Base-by-base conservation (phyloP, 164 flowering plant species). In the Dillenia suffruticosa region DNA sequence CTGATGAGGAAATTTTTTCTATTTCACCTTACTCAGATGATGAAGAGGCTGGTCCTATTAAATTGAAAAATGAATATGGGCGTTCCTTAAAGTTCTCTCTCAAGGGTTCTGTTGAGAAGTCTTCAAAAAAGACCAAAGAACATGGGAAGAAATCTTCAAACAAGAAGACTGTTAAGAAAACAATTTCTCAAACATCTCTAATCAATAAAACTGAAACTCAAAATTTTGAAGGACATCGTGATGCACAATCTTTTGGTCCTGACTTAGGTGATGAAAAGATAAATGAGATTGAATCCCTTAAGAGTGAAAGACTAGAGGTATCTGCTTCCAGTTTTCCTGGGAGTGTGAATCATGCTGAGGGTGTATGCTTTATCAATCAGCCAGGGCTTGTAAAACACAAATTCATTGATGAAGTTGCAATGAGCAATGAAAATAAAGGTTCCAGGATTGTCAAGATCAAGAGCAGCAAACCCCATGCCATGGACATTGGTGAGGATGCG, bases 1-100 rank as follows among this genome's bases (percentile, higher is more conserved):
- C 89, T 57, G 83, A 91, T 60, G 97, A 95, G 58, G 93, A 94
- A 46, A 81, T 80, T 55, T 92, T 89, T 75, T 86, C 87, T 58
- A 83, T 95, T 59, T 81, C 88, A 53, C 95, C 93, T 48, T 92
- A 72, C 62, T 90, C 98, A 4, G 99, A 94, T 71, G 99, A 95
- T 79, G 99, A 94, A 59, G 97, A 92, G 49, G 70, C 66, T 73
- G 85, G 73, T 10, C 90, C 88, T 14, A 51, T 52, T n/a, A 56
- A 59, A 46, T 50, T 63, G 24, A 90, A 82, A 72, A 84, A 67
- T 68, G 96, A 84, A 19, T 58, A 66, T 79, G 88, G 89, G 9
- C 86, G 85, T 64, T 70, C 89, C 7, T 61, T 92, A 51, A 93
- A 85, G 69, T 80, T 94, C 60, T 88, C 96, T 57, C 72, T 86